Percentiles rank a stretch among this genome's conserved stretches.
These are phyloP conservation scores for Jackrogersella minutella DNA, from an alignment of 495 filamentous ascomycete species.

Conservation along the genomic window DNA sequence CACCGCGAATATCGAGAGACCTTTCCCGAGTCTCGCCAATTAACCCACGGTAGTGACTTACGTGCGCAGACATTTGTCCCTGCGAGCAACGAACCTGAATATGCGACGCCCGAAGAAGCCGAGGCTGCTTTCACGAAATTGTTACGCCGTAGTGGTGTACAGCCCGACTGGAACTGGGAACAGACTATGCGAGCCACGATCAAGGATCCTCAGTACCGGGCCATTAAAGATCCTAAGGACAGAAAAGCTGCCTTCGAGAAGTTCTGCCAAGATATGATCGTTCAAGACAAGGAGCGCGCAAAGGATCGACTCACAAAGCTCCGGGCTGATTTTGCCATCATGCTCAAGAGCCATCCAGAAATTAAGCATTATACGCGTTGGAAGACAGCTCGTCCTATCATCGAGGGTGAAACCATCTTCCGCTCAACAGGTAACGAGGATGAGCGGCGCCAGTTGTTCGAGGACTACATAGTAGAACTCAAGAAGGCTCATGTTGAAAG, in stretches of 20 bases:
- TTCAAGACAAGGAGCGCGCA: constrained; percentile 93
- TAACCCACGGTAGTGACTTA: constrained; percentile 71
- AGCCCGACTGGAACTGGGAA: constrained; percentile 92
- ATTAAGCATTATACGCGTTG: constrained; percentile 98
- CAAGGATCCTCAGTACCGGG: constrained; percentile 92
- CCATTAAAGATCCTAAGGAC: constrained; percentile 92
- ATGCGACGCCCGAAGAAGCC: constrained; percentile 85
- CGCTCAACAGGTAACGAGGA: constrained; percentile 86
- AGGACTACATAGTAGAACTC: constrained; percentile 89
- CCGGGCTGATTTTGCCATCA: constrained; percentile 91
- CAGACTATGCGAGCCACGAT: constrained; percentile 88
- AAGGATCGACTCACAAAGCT: constrained; percentile 95
- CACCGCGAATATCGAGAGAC: constrained; percentile 59
- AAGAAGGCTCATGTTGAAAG: constrained; percentile 78
- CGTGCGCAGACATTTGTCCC: constrained; percentile 69
- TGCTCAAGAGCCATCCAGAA: constrained; percentile 96
- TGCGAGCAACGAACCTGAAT: constrained; percentile 80
- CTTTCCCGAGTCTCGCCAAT: constrained; percentile 69
- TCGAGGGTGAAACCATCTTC: constrained; percentile 95
- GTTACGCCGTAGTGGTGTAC: constrained; percentile 81
- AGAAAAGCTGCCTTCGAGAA: constrained; percentile 94
- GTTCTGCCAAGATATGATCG: constrained; percentile 87
- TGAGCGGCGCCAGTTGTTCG: constrained; percentile 91
- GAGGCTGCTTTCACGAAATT: constrained; percentile 94
- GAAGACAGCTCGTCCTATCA: constrained; percentile 94